These are phyloP conservation scores for Saccharum officinarum DNA, from an alignment of 176 grass and related monocot genomes.

Conservation along the genomic window DNA sequence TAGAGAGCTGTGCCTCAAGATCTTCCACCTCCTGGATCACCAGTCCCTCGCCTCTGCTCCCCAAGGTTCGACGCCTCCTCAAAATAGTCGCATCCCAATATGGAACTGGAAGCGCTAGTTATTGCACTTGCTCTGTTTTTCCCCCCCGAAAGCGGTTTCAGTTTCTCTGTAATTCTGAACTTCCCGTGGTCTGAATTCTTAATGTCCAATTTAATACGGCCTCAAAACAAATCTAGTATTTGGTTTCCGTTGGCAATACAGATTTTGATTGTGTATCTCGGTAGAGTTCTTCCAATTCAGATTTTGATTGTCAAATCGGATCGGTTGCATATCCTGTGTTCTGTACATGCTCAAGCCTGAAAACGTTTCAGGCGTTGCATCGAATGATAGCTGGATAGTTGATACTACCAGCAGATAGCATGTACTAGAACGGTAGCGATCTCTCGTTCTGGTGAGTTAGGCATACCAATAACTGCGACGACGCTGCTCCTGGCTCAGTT, in stretches of 20 bases:
- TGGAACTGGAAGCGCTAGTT: background rate
- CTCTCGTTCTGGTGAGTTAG: background rate
- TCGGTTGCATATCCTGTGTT: no score
- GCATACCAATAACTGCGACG: background rate
- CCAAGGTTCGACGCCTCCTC: constrained; percentile 50
- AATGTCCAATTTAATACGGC: background rate
- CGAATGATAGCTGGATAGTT: background rate
- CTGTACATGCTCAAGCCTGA: background rate
- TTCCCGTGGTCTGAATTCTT: background rate
- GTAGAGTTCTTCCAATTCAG: background rate
- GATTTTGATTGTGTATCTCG: background rate
- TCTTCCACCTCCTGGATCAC: constrained; percentile 79
- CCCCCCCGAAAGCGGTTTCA: background rate
- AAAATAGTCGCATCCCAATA: background rate
- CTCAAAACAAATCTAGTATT: background rate
- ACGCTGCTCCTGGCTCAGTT: constrained; percentile 38
- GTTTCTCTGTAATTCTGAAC: background rate
- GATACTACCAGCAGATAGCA: background rate
- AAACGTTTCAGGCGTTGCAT: background rate
- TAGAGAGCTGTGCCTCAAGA: constrained; percentile 63
- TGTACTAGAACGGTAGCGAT: background rate
- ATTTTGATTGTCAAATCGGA: background rate
- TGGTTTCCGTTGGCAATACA: background rate
- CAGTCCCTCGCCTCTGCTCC: constrained; percentile 59
- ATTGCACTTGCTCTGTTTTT: background rate